These are phyloP conservation scores for Botrytis aclada DNA, from an alignment of 2,329 filamentous ascomycete species.

Conservation along the genomic window DNA sequence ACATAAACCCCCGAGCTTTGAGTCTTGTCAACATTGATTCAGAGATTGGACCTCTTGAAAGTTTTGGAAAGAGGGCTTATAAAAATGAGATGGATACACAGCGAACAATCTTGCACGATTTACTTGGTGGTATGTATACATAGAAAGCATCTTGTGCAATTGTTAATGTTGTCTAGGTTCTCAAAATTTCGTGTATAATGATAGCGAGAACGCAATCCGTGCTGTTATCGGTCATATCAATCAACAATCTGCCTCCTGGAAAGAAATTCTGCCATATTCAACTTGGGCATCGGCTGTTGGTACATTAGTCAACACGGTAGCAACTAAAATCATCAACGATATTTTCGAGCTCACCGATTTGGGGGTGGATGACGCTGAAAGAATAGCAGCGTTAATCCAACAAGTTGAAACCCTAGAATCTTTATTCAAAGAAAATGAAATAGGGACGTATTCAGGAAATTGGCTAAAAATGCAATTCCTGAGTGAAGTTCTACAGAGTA, in stretches of 20 bases:
- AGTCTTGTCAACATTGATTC: constrained; percentile 57
- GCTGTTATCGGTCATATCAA: constrained; percentile 52
- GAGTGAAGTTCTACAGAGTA: constrained; percentile 63
- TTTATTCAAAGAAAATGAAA: constrained; percentile 54
- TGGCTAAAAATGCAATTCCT: constrained; percentile 65
- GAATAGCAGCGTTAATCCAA: constrained; percentile 56
- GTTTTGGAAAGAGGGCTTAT: constrained; percentile 61
- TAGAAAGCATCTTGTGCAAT: background rate
- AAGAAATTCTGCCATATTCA: constrained; percentile 55
- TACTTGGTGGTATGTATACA: constrained; percentile 49
- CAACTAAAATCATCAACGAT: constrained; percentile 59
- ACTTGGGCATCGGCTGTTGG: constrained; percentile 63
- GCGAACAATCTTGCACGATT: constrained; percentile 58
- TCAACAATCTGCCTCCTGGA: constrained; percentile 54
- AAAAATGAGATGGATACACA: constrained; percentile 58
- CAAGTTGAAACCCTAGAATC: constrained; percentile 57
- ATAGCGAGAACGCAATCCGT: constrained; percentile 52
- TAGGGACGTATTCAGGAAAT: constrained; percentile 57
- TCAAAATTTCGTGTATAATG: constrained; percentile 58
- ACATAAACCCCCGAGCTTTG: constrained; percentile 50
- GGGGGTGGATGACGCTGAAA: constrained; percentile 62
- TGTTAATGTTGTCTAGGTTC: constrained; percentile 40
- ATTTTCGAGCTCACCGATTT: constrained; percentile 61
- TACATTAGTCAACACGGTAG: constrained; percentile 56
- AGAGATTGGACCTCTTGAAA: constrained; percentile 57